Conservation (phyloP, 768 basidiomycete species). For the Coprinopsis marcescibilis region DNA sequence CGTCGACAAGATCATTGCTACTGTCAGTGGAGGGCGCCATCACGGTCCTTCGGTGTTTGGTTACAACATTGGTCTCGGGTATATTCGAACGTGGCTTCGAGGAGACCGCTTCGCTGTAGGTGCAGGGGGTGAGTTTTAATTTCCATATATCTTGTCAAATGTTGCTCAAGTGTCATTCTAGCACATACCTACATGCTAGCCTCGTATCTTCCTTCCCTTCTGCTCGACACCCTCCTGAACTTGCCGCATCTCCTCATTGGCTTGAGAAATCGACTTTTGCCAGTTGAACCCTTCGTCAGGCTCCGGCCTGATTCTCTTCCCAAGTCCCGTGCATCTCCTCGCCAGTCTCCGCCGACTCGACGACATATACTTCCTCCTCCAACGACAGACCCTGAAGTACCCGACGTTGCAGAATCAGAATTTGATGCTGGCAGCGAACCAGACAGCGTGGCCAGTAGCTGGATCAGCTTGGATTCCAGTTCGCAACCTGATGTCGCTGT, state of each 20-base stretch:
- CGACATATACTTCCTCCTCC: constrained; percentile 2
- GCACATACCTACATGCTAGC: constrained; percentile 67
- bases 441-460: constrained; percentile 55
- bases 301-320: constrained; percentile 26
- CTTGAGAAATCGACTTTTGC: constrained; percentile 55
- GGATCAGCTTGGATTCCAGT: constrained; percentile 59
- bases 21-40: constrained; percentile 53
- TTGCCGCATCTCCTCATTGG: constrained; percentile 62
- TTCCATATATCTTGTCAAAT: constrained; percentile 6
- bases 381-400: constrained; percentile 17
- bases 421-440: constrained; percentile 55
- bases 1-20: constrained; percentile 50
- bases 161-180: constrained; percentile 20
- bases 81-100: constrained; percentile 48
- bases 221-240: constrained; percentile 61
- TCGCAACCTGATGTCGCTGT: constrained; percentile 1
- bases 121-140: constrained; percentile 56
- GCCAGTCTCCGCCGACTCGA: background rate
- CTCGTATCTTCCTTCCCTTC: constrained; percentile 57
- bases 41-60: constrained; percentile 35
- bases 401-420: constrained; percentile 62
- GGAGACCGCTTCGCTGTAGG: constrained; percentile 71
- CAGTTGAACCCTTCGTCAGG: constrained; percentile 39
- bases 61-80: constrained; percentile 41
- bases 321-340: constrained; percentile 6